Conservation (phyloP, 176 grass and related monocot genomes). For the Oryza meridionalis region DNA sequence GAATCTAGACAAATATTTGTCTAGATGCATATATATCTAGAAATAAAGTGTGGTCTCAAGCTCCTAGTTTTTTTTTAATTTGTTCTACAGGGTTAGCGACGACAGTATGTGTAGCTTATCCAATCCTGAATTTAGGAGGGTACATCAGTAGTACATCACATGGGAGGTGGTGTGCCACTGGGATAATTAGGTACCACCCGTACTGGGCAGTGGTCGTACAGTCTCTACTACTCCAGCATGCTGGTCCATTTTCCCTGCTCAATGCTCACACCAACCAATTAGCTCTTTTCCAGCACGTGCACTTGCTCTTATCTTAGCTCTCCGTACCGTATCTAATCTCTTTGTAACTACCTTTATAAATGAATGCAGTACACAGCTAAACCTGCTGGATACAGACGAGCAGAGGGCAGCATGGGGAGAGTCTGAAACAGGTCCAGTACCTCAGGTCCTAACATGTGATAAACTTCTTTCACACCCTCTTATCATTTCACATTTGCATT, state of each 20-base stretch:
- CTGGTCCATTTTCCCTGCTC: conserved; percentile 33
- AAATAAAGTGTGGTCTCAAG: not conserved
- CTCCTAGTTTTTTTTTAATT: not conserved
- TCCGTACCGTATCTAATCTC: not conserved
- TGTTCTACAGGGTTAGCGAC: not conserved
- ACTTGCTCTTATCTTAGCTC: not conserved
- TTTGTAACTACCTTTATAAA: not conserved
- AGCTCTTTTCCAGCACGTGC: conserved; percentile 15
- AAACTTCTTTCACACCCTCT: not conserved
- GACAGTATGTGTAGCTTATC: not conserved
- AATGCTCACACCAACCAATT: conserved; percentile 33
- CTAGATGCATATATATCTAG: too few relatives aligned
- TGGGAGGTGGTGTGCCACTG: conserved; percentile 20
- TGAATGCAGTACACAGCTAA: not conserved
- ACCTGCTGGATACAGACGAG: not conserved
- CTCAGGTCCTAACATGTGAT: not conserved
- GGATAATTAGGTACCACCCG: not conserved
- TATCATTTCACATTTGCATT: not conserved
- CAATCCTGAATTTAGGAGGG: conserved; percentile 6
- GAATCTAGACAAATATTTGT: too few relatives aligned
- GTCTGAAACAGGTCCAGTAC: not conserved
- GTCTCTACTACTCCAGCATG: not conserved
- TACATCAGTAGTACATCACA: conserved; percentile 32
- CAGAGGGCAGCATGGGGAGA: not conserved
- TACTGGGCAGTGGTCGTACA: conserved; percentile 24